Base-by-base conservation (phyloP, 495 filamentous ascomycete species). In the Daldinia vernicosa region DNA sequence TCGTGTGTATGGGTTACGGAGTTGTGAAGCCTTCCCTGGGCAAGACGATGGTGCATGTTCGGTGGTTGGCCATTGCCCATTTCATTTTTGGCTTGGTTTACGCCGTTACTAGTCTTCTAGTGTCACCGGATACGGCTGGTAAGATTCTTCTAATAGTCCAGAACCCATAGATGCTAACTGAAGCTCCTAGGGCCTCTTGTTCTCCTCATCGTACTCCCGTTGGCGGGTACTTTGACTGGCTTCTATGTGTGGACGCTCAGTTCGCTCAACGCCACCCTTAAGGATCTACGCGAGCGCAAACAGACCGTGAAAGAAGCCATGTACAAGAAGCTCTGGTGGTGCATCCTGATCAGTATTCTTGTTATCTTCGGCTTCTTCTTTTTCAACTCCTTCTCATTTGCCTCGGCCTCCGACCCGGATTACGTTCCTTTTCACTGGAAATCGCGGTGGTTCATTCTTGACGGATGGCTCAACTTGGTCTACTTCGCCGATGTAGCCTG, bases 191-290 rank as follows among this genome's bases (percentile, higher is more conserved):
- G 95, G 2, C 93, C 94, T 9, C 87, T 97, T 28, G 91, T 99
- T n/a, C 89, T 99, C 19, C 88, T 99, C 39, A 95, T 98, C 75
- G 93, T 98, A 60, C 86, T 99, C 8, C 95, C 95, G 0, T 85
- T 99, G 32, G 93, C 95, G 9, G 95, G 87, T 66, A 98, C 95
- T 2, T 79, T 98, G 70, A 99, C 95, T 4, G 94, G 92, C 14
- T 99, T 99, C 81, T 99, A 99, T 79, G 91, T 99, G 67, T 99
- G 96, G 95, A 99, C 95, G 15, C 86, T 99, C 74, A 98, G 97
- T 83, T 95, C 94, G 6, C 84, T 99, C 62, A 97, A 94, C 77
- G 81, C 88, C 53, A 99, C 95, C 0, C 95, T 97, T 86, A 98
- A 98, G 81, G 95, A 98, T 75, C 88, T 99, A 6, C 84, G 92